These are phyloP conservation scores for Clonostachys rosea DNA, from an alignment of 2,329 filamentous ascomycete genomes.

Conservation along the genomic window DNA sequence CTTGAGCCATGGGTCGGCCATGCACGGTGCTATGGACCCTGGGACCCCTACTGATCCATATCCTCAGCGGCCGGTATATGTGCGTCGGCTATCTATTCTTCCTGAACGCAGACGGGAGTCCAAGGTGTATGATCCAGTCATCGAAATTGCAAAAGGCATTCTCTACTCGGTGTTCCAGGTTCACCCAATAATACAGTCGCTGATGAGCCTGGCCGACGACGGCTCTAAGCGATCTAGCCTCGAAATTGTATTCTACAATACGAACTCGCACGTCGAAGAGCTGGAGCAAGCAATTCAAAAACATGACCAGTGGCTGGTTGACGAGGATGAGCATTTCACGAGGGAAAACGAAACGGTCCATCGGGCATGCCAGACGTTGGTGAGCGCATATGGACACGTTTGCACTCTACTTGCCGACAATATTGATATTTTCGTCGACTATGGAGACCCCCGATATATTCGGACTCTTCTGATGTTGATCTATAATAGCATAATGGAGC, in stretches of 20 bases:
- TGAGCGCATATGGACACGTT: constrained; percentile 62
- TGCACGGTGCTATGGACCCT: constrained; percentile 54
- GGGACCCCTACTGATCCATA: constrained; percentile 54
- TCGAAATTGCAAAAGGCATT: constrained; percentile 63
- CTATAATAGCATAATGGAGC: constrained; percentile 65
- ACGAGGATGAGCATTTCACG: constrained; percentile 40
- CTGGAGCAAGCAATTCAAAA: constrained; percentile 61
- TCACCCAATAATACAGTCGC: constrained; percentile 62
- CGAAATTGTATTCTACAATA: constrained; percentile 65
- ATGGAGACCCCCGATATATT: constrained; percentile 63
- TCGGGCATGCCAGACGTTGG: constrained; percentile 57
- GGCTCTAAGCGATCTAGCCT: constrained; percentile 59
- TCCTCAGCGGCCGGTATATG: constrained; percentile 56
- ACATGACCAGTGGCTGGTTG: constrained; percentile 43
- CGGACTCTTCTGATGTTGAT: constrained; percentile 58
- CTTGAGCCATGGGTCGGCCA: constrained; percentile 64
- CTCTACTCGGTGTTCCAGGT: constrained; percentile 65
- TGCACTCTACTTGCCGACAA: constrained; percentile 57
- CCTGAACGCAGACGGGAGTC: constrained; percentile 61
- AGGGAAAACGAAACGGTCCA: constrained; percentile 61
- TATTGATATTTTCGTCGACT: constrained; percentile 60
- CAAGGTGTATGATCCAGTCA: constrained; percentile 53
- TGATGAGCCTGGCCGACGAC: constrained; percentile 58
- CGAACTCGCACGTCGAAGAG: constrained; percentile 61
- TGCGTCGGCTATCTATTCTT: constrained; percentile 57